Base-by-base conservation (phyloP, 441 rosid species). In the Rhodomyrtus psidioides region DNA sequence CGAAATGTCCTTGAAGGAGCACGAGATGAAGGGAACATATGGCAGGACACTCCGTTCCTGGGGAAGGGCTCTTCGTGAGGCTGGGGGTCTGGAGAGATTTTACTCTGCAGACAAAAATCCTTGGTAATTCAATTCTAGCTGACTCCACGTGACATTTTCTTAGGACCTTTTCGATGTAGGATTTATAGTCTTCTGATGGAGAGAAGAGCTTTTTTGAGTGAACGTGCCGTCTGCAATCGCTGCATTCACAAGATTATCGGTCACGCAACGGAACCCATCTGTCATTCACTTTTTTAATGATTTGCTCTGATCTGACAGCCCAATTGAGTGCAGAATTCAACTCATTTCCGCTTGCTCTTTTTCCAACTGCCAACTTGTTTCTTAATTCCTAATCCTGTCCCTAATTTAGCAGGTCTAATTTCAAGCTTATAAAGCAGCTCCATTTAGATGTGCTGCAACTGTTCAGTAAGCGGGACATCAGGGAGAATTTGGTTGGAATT, bases 191-290 rank as follows among this genome's bases (percentile, higher is more conserved):
- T 58, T n/a, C 65, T 58, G 65, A 59, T 9, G 3, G 19, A n/a
- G 17, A 59, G 65, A 59, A 59, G 34, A 59, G 13, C 6, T 4
- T 17, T 14, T 59, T 14, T 14, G 34, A 59, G 65, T 6, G 65
- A 59, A 14, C 34, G 27, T 59, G 34, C 17, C 0, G 19, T n/a
- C 30, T 59, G 65, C 30, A 6, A n/a, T 59, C 2, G 21, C 1
- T 15, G 7, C 42, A 60, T 3, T 60, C 23, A 13, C 65, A 60
- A 16, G 74, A 4, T 60, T 28, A 15, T 1, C 8, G 3, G 1
- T 60, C 12, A 0, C 6, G 0, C 74, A 7, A 28, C 6, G 23
- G 28, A 60, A 60, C 42, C 12, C 1, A 28, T 0, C 0, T 7
- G 74, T 60, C 23, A 2, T 16, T 60, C 0, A 4, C 1, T 28